Conservation (phyloP, 192 early-diverging fungal genomes). For the Backusella circina region DNA sequence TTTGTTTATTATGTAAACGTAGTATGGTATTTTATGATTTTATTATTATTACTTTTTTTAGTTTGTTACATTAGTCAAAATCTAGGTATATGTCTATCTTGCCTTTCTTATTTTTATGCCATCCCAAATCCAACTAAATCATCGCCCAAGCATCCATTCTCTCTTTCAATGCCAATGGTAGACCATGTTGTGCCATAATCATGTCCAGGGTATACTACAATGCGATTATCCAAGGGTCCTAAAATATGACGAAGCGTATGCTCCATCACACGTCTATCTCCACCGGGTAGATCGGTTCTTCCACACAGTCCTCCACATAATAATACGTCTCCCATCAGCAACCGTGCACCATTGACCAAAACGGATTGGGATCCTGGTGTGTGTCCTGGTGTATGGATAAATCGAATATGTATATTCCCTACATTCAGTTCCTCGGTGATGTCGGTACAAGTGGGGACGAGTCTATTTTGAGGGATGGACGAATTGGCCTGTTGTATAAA, state of each 20-base stretch:
- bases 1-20: too few relatives aligned
- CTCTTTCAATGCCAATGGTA: conserved; percentile 61
- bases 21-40: neutral
- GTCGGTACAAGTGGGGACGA: conserved; percentile 25
- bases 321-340: conserved; percentile 84
- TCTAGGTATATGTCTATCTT: neutral
- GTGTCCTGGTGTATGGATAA: conserved; percentile 93
- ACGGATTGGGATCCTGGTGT: conserved; percentile 85
- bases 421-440: conserved; percentile 23
- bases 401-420: conserved; percentile 54
- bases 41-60: neutral
- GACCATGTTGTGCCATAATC: conserved; percentile 83
- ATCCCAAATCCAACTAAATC: conserved; percentile 38
- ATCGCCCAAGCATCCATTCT: conserved; percentile 39
- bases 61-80: neutral
- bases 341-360: conserved; percentile 65
- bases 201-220: conserved; percentile 89
- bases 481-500: conserved; percentile 67
- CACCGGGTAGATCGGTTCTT: conserved; percentile 81
- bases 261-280: conserved; percentile 58
- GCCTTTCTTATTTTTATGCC: neutral
- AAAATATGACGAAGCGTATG: conserved; percentile 67
- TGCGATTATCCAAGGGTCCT: conserved; percentile 50
- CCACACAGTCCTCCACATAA: conserved; percentile 79
- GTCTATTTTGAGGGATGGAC: conserved; percentile 21